A percentile compares a stretch with the other conserved stretches of the same genome.
phyloP scores from a whole-genome alignment of 805 yeast genomes.

The Sugiyamaella marilandica region DNA sequence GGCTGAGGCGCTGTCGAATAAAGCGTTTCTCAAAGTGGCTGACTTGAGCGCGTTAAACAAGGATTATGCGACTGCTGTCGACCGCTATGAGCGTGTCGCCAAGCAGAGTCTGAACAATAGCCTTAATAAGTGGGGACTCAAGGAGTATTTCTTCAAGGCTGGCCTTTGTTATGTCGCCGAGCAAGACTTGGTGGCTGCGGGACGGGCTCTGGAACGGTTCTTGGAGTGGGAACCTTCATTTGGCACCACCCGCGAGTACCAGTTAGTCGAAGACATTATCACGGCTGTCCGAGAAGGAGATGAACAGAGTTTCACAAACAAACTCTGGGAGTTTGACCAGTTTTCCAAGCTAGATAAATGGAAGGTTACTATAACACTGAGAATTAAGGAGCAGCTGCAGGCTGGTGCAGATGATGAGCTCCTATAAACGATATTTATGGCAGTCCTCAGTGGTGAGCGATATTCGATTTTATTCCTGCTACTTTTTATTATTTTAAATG shows the following conservation, averaged over 20 bases:
- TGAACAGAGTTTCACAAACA: slow-evolving; percentile 64
- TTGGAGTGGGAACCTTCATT: slow-evolving; percentile 71
- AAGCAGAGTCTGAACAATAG: slow-evolving; percentile 68
- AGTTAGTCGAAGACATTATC: slow-evolving; percentile 59
- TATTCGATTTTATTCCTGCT: too few relatives aligned
- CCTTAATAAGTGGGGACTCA: slow-evolving; percentile 83
- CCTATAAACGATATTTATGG: not conserved
- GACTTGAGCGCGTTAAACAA: slow-evolving; percentile 76
- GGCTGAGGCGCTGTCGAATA: slow-evolving; percentile 84
- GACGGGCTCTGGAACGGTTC: slow-evolving; percentile 60
- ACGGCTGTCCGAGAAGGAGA: slow-evolving; percentile 79
- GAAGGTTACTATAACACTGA: slow-evolving; percentile 78
- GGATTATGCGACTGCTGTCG: slow-evolving; percentile 71
- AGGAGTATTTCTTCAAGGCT: slow-evolving; percentile 84
- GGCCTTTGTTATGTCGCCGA: slow-evolving; percentile 78
- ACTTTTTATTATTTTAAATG: too few relatives aligned
- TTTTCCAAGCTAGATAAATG: slow-evolving; percentile 84
- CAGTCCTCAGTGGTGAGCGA: too few relatives aligned
- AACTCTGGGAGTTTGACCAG: slow-evolving; percentile 79
- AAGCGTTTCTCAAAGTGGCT: slow-evolving; percentile 84
- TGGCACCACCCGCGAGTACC: slow-evolving; percentile 62
- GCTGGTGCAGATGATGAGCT: slow-evolving; percentile 63
- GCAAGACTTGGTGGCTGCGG: slow-evolving; percentile 81
- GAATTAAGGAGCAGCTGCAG: slow-evolving; percentile 69
- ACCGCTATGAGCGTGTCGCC: slow-evolving; percentile 72